Conservation (phyloP, 75 land plant genomes). For the Sequoia sempervirens region DNA sequence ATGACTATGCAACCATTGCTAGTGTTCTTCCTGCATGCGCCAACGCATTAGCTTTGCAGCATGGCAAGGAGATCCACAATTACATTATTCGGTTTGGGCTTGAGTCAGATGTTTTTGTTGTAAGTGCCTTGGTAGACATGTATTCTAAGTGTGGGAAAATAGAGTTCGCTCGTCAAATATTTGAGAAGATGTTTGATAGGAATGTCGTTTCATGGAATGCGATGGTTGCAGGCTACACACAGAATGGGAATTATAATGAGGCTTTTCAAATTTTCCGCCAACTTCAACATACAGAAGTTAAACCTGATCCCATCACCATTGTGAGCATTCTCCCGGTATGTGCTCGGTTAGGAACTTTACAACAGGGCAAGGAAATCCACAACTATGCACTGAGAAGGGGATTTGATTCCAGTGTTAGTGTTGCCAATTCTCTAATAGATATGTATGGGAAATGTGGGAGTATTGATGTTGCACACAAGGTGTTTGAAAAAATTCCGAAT, state of each 20-base stretch:
- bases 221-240: conserved; percentile 20
- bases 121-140: conserved; percentile 34
- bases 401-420: conserved; percentile 7
- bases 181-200: conserved; percentile 12
- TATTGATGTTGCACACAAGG: conserved; percentile 2
- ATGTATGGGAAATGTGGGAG: conserved; percentile 25
- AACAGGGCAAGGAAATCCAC: conserved; percentile 14
- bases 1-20: conserved; percentile 19
- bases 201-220: conserved; percentile 31
- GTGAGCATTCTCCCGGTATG: conserved; percentile 15
- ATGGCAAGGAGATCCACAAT: conserved; percentile 41
- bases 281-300: conserved; percentile 13
- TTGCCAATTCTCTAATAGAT: conserved; percentile 16
- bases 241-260: conserved; percentile 7
- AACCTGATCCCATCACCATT: conserved; percentile 13
- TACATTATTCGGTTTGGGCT: conserved; percentile 17
- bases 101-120: conserved; percentile 8
- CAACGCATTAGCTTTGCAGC: not conserved
- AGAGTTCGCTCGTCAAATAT: conserved; percentile 1
- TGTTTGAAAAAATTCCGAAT: not conserved
- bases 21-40: conserved; percentile 32
- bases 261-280: conserved; percentile 10
- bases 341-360: conserved; percentile 9
- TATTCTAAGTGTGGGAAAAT: conserved; percentile 45
- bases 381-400: conserved; percentile 10